phyloP scores from a whole-genome alignment of 2,329 filamentous ascomycete species.

The Shiraia bambusicola region DNA sequence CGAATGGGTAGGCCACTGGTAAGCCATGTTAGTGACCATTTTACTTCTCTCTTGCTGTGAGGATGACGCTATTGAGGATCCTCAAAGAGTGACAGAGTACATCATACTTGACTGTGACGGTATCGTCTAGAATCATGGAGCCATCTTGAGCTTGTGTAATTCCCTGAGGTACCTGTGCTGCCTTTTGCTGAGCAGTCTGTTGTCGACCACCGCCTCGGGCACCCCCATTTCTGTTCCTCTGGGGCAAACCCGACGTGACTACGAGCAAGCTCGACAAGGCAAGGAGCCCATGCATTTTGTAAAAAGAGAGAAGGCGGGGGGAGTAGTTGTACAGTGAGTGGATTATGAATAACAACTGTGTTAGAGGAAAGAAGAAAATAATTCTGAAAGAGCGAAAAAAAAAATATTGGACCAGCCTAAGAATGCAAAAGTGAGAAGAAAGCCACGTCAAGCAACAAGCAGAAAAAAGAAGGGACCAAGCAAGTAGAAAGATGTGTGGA shows the following conservation, averaged over 20 bases:
- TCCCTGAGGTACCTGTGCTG: constrained; percentile 38
- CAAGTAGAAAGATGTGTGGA: too few species aligned
- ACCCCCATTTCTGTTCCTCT: constrained; percentile 18
- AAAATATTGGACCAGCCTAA: constrained; percentile 5
- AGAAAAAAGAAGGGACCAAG: too few species aligned
- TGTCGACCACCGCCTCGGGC: constrained; percentile 14
- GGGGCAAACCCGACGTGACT: constrained; percentile 27
- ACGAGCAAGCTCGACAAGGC: constrained; percentile 21
- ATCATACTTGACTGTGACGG: constrained; percentile 51
- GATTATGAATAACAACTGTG: constrained; percentile 1
- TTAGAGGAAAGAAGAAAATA: too few species aligned
- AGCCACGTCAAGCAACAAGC: neutral
- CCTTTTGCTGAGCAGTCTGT: constrained; percentile 38
- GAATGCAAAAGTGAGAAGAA: constrained; percentile 2
- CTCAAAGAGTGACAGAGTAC: constrained; percentile 29
- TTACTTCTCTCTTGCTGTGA: neutral
- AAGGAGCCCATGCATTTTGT: constrained; percentile 13
- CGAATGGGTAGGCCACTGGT: constrained; percentile 55
- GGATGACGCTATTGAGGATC: constrained; percentile 6
- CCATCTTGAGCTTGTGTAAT: constrained; percentile 54
- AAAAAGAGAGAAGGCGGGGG: too few species aligned
- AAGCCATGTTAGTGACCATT: constrained; percentile 10
- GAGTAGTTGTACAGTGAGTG: neutral
- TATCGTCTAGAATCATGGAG: constrained; percentile 58
- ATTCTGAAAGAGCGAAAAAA: neutral